Percentiles rank a stretch among this genome's conserved stretches.
Conservation (phyloP, 257 asterid genomes). For the Echites panduratus region DNA sequence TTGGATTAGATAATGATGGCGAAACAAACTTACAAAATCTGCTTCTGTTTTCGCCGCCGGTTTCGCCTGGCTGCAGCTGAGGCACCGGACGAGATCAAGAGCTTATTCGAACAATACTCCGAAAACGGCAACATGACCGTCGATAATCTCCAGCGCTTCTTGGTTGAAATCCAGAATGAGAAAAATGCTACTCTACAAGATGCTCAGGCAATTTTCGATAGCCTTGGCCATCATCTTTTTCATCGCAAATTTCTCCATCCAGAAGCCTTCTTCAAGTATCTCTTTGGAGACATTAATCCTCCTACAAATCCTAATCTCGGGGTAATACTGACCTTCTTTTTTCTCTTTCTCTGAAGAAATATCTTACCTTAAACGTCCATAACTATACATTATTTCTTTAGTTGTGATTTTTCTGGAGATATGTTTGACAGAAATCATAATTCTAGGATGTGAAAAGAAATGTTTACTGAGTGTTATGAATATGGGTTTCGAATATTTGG, state of each 20-base stretch:
- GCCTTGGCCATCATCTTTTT: conserved; percentile 41
- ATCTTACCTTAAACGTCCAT: background rate
- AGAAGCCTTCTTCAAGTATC: conserved; percentile 47
- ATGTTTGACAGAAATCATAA: background rate
- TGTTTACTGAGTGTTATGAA: background rate
- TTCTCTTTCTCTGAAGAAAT: background rate
- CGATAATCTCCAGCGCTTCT: conserved; percentile 44
- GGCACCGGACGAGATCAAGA: conserved; percentile 55
- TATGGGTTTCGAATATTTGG: background rate
- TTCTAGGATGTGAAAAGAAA: background rate
- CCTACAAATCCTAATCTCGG: conserved; percentile 45
- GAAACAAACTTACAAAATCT: conserved; percentile 61
- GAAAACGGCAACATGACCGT: conserved; percentile 45
- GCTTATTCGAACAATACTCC: conserved; percentile 38
- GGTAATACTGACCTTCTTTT: conserved; percentile 28
- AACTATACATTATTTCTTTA: background rate
- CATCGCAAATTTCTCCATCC: conserved; percentile 41
- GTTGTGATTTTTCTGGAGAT: background rate
- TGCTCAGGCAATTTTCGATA: conserved; percentile 47
- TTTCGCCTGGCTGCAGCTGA: conserved; percentile 50
- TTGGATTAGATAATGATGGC: conserved; percentile 41
- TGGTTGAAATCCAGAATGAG: conserved; percentile 68
- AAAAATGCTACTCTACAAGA: conserved; percentile 41
- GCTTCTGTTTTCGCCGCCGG: conserved; percentile 69
- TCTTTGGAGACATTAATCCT: conserved; percentile 52